Percentiles rank a stretch among this genome's conserved stretches.
Evolutionary conservation across 805 yeast genomes (phyloP).

Genomic region (Nakazawaea populi): DNA sequence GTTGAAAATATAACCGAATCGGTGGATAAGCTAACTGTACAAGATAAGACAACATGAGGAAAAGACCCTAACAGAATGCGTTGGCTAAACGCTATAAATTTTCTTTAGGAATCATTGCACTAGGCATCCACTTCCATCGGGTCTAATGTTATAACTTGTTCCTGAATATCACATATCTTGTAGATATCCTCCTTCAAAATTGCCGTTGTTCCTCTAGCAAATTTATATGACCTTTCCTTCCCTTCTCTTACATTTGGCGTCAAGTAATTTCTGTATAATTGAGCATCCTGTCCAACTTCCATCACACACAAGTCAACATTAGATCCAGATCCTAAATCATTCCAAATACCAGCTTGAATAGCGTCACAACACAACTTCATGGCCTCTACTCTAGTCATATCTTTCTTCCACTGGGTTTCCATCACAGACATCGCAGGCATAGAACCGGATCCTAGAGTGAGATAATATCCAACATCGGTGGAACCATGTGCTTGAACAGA

Average conservation of each 20-base stretch:
- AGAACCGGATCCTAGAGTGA: constrained; percentile 93
- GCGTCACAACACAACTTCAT: constrained; percentile 86
- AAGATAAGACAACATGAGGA: not conserved
- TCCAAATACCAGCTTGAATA: constrained; percentile 97
- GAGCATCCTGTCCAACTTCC: constrained; percentile 89
- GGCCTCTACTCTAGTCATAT: constrained; percentile 83
- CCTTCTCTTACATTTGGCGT: constrained; percentile 85
- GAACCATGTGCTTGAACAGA: constrained; percentile 98
- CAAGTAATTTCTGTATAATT: constrained; percentile 75
- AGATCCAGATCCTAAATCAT: constrained; percentile 97
- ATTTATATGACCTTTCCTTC: constrained; percentile 80
- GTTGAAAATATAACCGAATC: not conserved
- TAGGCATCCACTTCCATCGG: constrained; percentile 45
- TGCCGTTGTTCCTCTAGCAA: constrained; percentile 92
- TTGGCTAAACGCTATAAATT: too few species aligned
- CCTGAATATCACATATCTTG: constrained; percentile 63
- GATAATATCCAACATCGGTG: constrained; percentile 91
- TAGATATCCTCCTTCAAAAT: constrained; percentile 64
- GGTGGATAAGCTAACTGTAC: not conserved
- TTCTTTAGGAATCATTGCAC: not conserved
- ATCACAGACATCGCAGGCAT: constrained; percentile 98
- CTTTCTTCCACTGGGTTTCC: constrained; percentile 81
- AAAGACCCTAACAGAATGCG: too few species aligned
- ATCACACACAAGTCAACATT: constrained; percentile 96
- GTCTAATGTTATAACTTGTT: constrained; percentile 38